Base-by-base conservation (phyloP, 345 rosid species). In the Aquilaria malaccensis region DNA sequence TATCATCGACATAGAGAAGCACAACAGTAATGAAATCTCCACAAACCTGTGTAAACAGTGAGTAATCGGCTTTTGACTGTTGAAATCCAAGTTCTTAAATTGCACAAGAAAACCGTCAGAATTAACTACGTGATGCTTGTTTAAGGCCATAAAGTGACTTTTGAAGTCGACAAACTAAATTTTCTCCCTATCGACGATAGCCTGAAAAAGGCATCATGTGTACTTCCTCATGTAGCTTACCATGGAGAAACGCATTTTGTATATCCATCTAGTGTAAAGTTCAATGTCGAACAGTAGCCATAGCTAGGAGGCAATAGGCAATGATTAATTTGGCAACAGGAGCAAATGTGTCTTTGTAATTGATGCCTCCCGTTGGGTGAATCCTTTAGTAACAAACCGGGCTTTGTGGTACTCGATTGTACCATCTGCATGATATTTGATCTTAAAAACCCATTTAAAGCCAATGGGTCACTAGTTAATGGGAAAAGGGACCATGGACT, bases 71-170 rank as follows among this genome's bases (percentile, higher is more conserved):
- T 4, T 22, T 45, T 22, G 22, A 22, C 50, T 0, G 14, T 22
- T 22, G 22, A 22, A 22, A 22, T 22, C 22, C 22, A 22, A 22
- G 22, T 22, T 22, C 22, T 0, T 22, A 22, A 22, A 22, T 22
- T 22, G 22, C 22, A 22, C 22, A 22, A 22, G 22, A 22, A 22
- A 22, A 22, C 22, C 22, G 0, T 22, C 22, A 47, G 6, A 55
- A 65, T 0, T 13, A 65, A 37, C 13, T 32, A 29, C 14, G 56
- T 65, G 7, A 52, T 48, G 68, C 47, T 46, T 56, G 54, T 31
- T 65, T 65, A 2, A 65, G 30, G 5, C 56, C 56, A 65, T 56
- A 56, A 1, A 63, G 10, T 9, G 58, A 52, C 49, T 6, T 10
- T 11, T 0, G 31, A 46, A 30, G 52, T 0, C 2, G 53, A 22